Evolutionary conservation across 2,329 filamentous ascomycete genomes (phyloP).

Genomic region (Trichoderma simmonsii): DNA sequence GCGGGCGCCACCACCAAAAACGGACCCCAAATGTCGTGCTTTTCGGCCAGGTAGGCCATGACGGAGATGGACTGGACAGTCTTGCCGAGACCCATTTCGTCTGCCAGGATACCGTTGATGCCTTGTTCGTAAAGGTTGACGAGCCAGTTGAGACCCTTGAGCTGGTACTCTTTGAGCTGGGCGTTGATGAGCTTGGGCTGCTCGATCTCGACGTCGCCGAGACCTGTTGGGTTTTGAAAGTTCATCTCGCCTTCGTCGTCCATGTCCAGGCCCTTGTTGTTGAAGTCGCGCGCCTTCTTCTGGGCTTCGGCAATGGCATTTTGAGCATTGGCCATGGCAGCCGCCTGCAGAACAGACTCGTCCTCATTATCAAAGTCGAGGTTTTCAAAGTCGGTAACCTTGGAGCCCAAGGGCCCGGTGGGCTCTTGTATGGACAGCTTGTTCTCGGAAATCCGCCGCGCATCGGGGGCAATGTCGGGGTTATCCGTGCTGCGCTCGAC

Average conservation of each 20-base stretch:
- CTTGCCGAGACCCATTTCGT: constrained; percentile 99
- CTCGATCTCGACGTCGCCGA: constrained; percentile 90
- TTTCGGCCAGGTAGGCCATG: constrained; percentile 97
- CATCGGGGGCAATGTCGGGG: constrained; percentile 61
- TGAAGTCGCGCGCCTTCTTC: constrained; percentile 89
- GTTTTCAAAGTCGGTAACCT: constrained; percentile 91
- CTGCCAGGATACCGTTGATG: constrained; percentile 97
- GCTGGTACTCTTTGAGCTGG: constrained; percentile 95
- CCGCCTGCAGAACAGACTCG: constrained; percentile 74
- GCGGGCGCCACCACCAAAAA: constrained; percentile 96
- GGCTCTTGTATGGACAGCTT: constrained; percentile 51
- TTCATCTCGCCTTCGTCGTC: constrained; percentile 98
- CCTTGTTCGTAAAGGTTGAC: constrained; percentile 99
- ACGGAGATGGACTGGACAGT: constrained; percentile 98
- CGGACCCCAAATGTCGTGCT: constrained; percentile 97
- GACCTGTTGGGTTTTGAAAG: constrained; percentile 95
- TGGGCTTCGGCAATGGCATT: constrained; percentile 93
- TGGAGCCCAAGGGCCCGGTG: constrained; percentile 55
- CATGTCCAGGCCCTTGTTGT: constrained; percentile 66
- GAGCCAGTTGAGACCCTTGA: constrained; percentile 99
- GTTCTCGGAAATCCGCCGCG: constrained; percentile 38
- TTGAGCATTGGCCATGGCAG: constrained; percentile 92
- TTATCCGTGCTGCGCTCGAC: constrained; percentile 88
- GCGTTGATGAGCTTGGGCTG: constrained; percentile 92
- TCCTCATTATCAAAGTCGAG: constrained; percentile 96